Evolutionary conservation across 768 basidiomycete species (phyloP), one percentile per base, ranked within the genome.

Genomic region (Psilocybe azurescens): DNA sequence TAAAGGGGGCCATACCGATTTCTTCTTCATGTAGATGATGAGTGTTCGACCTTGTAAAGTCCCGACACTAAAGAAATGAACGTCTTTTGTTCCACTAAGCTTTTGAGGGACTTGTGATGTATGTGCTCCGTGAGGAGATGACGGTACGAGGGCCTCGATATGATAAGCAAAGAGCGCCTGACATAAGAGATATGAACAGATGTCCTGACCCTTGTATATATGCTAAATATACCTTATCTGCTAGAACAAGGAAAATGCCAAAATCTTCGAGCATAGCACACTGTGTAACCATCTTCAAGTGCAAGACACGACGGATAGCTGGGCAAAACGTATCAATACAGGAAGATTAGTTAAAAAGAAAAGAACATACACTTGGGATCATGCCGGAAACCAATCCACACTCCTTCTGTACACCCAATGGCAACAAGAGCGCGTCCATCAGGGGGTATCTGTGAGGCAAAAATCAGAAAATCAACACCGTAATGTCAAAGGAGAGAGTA

Each of bases 221-320:
- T 11, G 24, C 24, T 36, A 66, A 58, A 38, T 24, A 56, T 36
- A 88, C 93, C 82, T 95, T 96, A 75, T 97, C 95, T 7, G 95
- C 94, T 10, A 98, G 79, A 4, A 99, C 97, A 29, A 99, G 83
- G 82, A 99, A 95, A 66, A 98, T 95, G 14, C 95, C 93, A 74
- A 97, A 98, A 65, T 97, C 93, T 71, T 97, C 95, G 6, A 99
- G 79, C 84, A 98, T 96, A 0, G 95, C 95, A 72, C 94, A 94
- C 70, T 97, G 95, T 0, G 94, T 95, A 33, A 99, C 95, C 80
- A 89, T 88, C 75, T 95, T 94, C 49, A 99, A 79, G 72, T 97
- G 96, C 2, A 99, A 81, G 14, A 99, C 96, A 28, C 95, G 93
- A 33, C 94, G 89, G 81, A 98, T 88, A 2, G 95, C 94, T 96